phyloP scores from a whole-genome alignment of 441 rosid species.

The Populus hybrid region DNA sequence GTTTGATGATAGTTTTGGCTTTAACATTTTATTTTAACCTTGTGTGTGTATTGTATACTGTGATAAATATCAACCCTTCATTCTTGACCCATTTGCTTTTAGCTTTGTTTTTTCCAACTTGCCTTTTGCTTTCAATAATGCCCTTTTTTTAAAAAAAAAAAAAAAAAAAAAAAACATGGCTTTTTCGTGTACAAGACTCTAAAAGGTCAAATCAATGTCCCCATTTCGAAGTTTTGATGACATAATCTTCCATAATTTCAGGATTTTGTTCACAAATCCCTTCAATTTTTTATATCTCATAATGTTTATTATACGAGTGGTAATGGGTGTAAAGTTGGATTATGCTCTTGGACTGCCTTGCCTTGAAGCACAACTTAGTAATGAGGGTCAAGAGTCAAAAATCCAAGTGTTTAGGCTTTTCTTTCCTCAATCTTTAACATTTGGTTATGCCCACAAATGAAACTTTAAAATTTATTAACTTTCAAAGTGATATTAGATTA shows the following conservation, averaged over 20 bases:
- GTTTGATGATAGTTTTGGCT: constrained; percentile 21
- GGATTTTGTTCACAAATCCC: background rate
- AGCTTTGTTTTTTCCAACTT: constrained; percentile 6
- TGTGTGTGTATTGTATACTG: background rate
- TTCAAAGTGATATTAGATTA: too few species aligned
- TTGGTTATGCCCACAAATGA: background rate
- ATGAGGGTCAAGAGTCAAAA: background rate
- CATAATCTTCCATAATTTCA: background rate
- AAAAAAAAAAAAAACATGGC: background rate
- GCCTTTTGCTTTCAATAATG: constrained; percentile 13
- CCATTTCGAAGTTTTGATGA: background rate
- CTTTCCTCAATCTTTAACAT: background rate
- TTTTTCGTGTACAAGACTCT: background rate
- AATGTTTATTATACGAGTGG: background rate
- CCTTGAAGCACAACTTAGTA: background rate
- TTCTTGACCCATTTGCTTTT: constrained; percentile 5
- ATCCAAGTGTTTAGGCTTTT: background rate
- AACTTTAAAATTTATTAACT: too few species aligned
- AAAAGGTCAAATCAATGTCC: background rate
- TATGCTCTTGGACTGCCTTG: background rate
- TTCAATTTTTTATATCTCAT: too few species aligned
- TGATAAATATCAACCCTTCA: constrained; percentile 3
- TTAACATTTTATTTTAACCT: background rate
- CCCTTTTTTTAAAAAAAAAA: too few species aligned
- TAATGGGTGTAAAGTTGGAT: background rate